A percentile compares a stretch with the other conserved stretches of the same genome.
Conservation (phyloP, 2,329 filamentous ascomycete genomes). For the Cladosporium sp. region DNA sequence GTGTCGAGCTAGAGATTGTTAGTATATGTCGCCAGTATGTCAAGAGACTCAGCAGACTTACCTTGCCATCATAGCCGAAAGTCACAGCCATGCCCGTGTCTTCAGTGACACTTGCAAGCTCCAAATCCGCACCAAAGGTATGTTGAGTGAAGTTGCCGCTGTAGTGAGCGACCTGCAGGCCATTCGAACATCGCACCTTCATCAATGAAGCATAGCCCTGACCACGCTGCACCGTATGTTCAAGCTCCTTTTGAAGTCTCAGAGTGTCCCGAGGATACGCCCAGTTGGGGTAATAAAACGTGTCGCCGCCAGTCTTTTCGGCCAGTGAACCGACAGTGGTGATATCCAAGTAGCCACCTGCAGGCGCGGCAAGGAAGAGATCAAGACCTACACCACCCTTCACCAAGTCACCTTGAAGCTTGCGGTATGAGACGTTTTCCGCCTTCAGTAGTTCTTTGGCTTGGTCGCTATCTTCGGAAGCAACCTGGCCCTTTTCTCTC, state of each 20-base stretch:
- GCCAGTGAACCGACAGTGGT: slow-evolving; percentile 87
- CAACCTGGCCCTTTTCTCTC: slow-evolving; percentile 77
- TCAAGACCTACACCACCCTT: slow-evolving; percentile 82
- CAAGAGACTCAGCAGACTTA: slow-evolving; percentile 12
- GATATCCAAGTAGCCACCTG: slow-evolving; percentile 86
- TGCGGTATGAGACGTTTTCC: slow-evolving; percentile 83
- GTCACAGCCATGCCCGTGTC: slow-evolving; percentile 90
- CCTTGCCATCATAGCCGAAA: slow-evolving; percentile 91
- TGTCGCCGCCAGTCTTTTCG: slow-evolving; percentile 86
- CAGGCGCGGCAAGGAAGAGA: slow-evolving; percentile 89
- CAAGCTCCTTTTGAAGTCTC: slow-evolving; percentile 79
- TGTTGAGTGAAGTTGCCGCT: slow-evolving; percentile 96
- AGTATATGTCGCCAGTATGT: background rate
- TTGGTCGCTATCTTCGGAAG: slow-evolving; percentile 80
- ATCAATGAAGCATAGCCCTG: slow-evolving; percentile 94
- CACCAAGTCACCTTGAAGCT: slow-evolving; percentile 81
- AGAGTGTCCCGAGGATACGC: slow-evolving; percentile 77
- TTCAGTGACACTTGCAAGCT: slow-evolving; percentile 85
- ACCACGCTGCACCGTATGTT: slow-evolving; percentile 79
- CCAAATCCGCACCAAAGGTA: slow-evolving; percentile 88
- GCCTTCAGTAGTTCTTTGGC: slow-evolving; percentile 90
- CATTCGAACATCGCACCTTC: slow-evolving; percentile 98
- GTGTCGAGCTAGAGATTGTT: slow-evolving; percentile 59
- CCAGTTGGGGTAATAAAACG: slow-evolving; percentile 96
- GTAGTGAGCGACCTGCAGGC: slow-evolving; percentile 87